Evolutionary conservation across 2,329 filamentous ascomycete species (phyloP), one percentile per base, ranked within the genome.

Genomic region (Gnomoniopsis smithogilvyi): DNA sequence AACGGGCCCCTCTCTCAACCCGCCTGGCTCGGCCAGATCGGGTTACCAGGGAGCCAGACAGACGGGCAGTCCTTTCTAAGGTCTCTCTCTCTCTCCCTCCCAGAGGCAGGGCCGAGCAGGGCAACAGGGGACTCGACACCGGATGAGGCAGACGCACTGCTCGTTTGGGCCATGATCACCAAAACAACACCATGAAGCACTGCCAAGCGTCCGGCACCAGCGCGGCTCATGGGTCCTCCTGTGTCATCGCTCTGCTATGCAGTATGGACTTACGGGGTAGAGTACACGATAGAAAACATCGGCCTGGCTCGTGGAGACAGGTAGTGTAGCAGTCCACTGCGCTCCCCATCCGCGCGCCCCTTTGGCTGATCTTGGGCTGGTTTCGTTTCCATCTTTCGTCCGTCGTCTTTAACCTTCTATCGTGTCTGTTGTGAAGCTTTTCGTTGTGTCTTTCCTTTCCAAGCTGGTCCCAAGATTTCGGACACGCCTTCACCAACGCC

Each of bases 201-300:
- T 34, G 57, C 60, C 57, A 60, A 56, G 53, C 49, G 38, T 51
- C 43, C 56, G 52, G 52, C 57, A 52, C 36, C 46, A 24, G 41
- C 48, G 36, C 14, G 48, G 33, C 34, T 41, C 46, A 56, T 51
- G 56, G 43, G 49, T 49, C 36, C 34, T 41, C 33, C 33, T 49
- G 33, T 56, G 54, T 22, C 45, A 49, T 41, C 38, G 38, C 38
- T 15, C 38, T n/a, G 6, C 14, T 15, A 15, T 41, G 38, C 38
- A 15, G 6, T 15, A 14, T 41, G 12, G 53, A 22, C 30, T 49
- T 19, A n/a, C 45, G 14, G 52, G 14, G 26, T 12, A n/a, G 22
- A 19, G 17, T 1, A 19, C n/a, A 46, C 43, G 14, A 12, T 54
- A 36, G 45, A 22, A 36, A 34, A 43, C 56, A 30, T n/a, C 34